Base-by-base conservation (phyloP, 371 early-diverging fungal species). In the Rhizopus delemar region DNA sequence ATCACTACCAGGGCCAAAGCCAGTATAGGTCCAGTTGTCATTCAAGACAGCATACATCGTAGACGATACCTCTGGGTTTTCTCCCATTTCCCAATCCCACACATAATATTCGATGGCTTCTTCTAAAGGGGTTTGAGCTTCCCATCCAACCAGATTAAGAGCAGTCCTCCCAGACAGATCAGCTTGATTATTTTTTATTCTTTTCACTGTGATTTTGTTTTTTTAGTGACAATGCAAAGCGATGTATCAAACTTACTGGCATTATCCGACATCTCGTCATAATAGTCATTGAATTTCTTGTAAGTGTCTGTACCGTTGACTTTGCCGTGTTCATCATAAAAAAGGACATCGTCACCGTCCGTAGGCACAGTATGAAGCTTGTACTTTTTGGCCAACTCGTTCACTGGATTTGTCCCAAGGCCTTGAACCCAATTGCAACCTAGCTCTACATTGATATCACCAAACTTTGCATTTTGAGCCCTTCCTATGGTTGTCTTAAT, bases 351-450 rank as follows among this genome's bases (percentile, higher is more conserved):
- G 8, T 65, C 70, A 15, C 70, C 68, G 52, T 78, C 31, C 13
- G 59, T 73, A 8, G 16, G 16, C 4, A 60, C 68, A 4, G 73
- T 69, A 28, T 67, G 53, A 4, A 80, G 50, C 5, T 60, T 60
- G 32, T 74, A 70, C 46, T 80, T 75, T 49, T 69, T 43, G 5
- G 73, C 68, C 8, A 80, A 59, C 34, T 69, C 55, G 31, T 76
- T 69, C 56, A 80, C 58, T 9, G 77, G 80, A 22, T 80, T 80
- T 2, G 66, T 60, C 3, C 80, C 80, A 3, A 80, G 45, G n/a
- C 75, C 80, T 60, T 80, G 80, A 28, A 79, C 80, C 80, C 80
- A 80, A 36, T 80, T 80, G 46, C 77, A 76, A 8, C 80, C 80
- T 12, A 73, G 22, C 57, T 80, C 80, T 46, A 80, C 62, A 28